Evolutionary conservation across 352 stramenopile species (phyloP).

Genomic region (Globisporangium polare): DNA sequence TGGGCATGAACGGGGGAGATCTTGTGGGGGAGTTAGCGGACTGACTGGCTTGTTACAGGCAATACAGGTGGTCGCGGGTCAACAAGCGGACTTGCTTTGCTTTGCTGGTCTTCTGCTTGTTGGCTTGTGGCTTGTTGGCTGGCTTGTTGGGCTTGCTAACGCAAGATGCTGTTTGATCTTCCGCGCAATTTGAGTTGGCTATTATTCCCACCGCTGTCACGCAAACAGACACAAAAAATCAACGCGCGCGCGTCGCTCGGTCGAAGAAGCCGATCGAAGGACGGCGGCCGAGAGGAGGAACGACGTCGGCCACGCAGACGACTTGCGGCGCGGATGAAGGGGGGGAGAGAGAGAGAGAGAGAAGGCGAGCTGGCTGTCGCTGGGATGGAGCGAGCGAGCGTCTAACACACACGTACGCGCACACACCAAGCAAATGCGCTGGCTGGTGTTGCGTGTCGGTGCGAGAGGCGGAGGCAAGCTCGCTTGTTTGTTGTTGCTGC

Average conservation of each 20-base stretch:
- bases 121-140: not conserved
- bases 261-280: slow-evolving; percentile 2
- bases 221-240: not conserved
- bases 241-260: too few relatives aligned
- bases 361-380: not conserved
- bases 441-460: not conserved
- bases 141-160: not conserved
- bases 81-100: not conserved
- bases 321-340: not conserved
- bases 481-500: not conserved
- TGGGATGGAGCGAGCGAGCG: too few relatives aligned
- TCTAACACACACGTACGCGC: not conserved
- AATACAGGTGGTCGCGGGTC: not conserved
- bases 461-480: not conserved
- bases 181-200: not conserved
- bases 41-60: not conserved
- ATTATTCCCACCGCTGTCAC: not conserved
- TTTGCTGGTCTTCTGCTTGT: not conserved
- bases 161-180: not conserved
- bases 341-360: too few relatives aligned
- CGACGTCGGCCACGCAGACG: slow-evolving; percentile 1
- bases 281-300: not conserved
- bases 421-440: not conserved
- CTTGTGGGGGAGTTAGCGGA: not conserved
- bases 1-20: slow-evolving; percentile 5